These are phyloP conservation scores for Talaromyces sp. DNA, from an alignment of 2,329 filamentous ascomycete genomes.

Conservation along the genomic window DNA sequence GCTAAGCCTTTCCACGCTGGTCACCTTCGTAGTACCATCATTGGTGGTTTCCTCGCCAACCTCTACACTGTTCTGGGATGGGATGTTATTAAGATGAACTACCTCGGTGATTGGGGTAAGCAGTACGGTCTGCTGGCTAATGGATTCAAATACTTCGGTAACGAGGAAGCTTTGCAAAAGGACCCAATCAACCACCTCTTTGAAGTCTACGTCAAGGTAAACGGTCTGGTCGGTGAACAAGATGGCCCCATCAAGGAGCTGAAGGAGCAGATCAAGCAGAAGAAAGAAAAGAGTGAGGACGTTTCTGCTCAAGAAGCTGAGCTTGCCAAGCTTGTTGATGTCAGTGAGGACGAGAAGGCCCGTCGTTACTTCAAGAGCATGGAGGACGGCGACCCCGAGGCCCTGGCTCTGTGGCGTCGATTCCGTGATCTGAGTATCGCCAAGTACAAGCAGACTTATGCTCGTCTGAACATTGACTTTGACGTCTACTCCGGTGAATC, in stretches of 20 bases:
- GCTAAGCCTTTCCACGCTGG: constrained; percentile 69
- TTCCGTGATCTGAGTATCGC: constrained; percentile 67
- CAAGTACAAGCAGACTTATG: constrained; percentile 67
- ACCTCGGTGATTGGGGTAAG: constrained; percentile 70
- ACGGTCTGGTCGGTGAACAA: constrained; percentile 58
- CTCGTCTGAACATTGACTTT: constrained; percentile 65
- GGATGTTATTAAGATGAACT: constrained; percentile 67
- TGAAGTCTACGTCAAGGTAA: constrained; percentile 68
- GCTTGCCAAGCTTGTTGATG: constrained; percentile 52
- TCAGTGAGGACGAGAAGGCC: constrained; percentile 62
- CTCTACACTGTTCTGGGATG: constrained; percentile 63
- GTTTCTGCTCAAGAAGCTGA: constrained; percentile 53
- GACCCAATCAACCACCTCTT: constrained; percentile 68
- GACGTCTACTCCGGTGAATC: constrained; percentile 72
- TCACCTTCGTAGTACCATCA: constrained; percentile 68
- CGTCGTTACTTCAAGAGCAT: constrained; percentile 69
- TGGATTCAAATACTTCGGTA: constrained; percentile 64
- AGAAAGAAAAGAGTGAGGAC: constrained; percentile 53
- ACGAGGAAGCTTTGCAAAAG: constrained; percentile 60
- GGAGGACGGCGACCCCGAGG: constrained; percentile 63
- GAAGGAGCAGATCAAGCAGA: constrained; percentile 53
- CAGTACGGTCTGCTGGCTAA: constrained; percentile 67
- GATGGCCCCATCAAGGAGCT: constrained; percentile 59
- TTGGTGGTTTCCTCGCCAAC: constrained; percentile 67
- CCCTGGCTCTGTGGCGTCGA: constrained; percentile 63